Evolutionary conservation across 768 basidiomycete species (phyloP).

Genomic region (Tricholoma terreum): DNA sequence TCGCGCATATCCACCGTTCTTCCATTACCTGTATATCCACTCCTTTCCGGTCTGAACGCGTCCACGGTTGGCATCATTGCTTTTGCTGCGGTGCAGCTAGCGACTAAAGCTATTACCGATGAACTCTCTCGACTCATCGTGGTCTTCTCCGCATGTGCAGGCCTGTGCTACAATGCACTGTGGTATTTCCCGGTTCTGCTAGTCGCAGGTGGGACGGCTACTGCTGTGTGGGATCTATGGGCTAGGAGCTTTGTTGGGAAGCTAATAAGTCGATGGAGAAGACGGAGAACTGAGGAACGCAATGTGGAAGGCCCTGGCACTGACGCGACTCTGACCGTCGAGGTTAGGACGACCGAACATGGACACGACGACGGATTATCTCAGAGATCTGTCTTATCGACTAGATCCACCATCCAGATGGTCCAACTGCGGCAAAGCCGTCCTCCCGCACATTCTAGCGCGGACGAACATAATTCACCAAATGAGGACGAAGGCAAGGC

Average conservation of each 20-base stretch:
- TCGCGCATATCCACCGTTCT: conserved; percentile 38
- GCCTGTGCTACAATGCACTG: conserved; percentile 47
- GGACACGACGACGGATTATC: not conserved
- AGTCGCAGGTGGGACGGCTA: conserved; percentile 34
- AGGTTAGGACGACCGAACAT: too few species aligned
- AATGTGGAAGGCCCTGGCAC: not conserved
- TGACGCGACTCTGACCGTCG: not conserved
- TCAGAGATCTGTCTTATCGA: not conserved
- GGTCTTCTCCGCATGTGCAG: conserved; percentile 40
- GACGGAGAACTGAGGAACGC: not conserved
- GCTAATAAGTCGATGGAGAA: not conserved
- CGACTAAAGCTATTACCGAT: conserved; percentile 45
- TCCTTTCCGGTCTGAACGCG: conserved; percentile 52
- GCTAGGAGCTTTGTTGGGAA: not conserved
- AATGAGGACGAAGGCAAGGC: not conserved
- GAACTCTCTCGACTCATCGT: conserved; percentile 39
- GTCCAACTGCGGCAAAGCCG: too few species aligned
- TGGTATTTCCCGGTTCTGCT: conserved; percentile 53
- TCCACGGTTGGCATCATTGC: conserved; percentile 53
- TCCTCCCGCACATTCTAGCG: not conserved
- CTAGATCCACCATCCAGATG: not conserved
- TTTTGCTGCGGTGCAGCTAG: conserved; percentile 47
- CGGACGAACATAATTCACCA: not conserved
- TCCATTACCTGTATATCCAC: conserved; percentile 44
- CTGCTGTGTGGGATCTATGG: conserved; percentile 39